phyloP scores from a whole-genome alignment of 768 basidiomycete genomes.

The Podaxis sp. region DNA sequence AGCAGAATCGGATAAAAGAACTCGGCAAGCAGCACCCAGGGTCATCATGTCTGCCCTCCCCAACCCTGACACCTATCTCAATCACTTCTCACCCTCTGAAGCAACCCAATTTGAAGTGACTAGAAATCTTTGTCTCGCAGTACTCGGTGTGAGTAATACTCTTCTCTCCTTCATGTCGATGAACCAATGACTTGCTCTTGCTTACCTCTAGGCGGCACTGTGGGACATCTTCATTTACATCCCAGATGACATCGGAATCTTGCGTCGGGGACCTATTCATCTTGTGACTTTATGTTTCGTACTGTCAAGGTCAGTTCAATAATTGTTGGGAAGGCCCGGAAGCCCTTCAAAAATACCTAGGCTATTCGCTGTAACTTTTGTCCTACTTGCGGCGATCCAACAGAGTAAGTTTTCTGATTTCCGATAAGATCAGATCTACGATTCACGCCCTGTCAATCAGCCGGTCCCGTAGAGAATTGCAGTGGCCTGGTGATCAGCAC shows the following conservation, averaged over 20 bases:
- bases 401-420: neutral
- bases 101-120: neutral
- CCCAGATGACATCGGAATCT: neutral
- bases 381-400: neutral
- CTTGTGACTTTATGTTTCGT: neutral
- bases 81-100: neutral
- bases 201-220: neutral
- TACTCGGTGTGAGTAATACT: neutral
- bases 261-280: neutral
- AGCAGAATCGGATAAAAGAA: neutral
- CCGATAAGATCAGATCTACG: neutral
- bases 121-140: neutral
- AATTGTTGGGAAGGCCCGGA: neutral
- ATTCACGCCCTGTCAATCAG: neutral
- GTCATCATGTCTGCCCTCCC: neutral
- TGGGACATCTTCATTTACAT: neutral
- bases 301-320: neutral
- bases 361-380: no score
- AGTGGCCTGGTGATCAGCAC: neutral
- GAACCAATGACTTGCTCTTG: neutral
- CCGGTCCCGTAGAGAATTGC: neutral
- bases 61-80: neutral
- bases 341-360: no score
- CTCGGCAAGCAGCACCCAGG: no score
- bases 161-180: neutral